These are phyloP conservation scores for Musa beccarii DNA, from an alignment of 176 grass and related monocot genomes.

Conservation along the genomic window DNA sequence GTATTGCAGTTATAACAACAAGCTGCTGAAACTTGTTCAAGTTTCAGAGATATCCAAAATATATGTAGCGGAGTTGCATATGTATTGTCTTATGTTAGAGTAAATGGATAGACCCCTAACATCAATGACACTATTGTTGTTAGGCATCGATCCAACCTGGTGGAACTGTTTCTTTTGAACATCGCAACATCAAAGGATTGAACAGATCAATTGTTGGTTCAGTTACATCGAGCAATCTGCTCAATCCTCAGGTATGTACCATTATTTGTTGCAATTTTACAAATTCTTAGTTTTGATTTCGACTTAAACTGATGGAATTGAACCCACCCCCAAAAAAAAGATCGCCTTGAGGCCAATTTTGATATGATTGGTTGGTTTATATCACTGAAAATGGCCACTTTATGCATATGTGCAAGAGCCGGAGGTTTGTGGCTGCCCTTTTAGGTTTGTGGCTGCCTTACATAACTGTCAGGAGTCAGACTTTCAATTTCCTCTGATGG, in stretches of 20 bases:
- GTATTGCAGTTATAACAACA: neutral
- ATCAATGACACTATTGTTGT: constrained; percentile 6
- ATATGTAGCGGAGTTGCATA: too few relatives aligned
- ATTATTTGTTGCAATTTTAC: neutral
- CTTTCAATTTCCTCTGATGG: too few relatives aligned
- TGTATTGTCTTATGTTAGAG: neutral
- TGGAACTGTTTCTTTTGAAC: constrained; percentile 98
- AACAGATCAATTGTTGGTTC: constrained; percentile 94
- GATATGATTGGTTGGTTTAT: too few relatives aligned
- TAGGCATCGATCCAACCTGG: constrained; percentile 99
- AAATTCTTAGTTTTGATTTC: neutral
- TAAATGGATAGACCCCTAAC: neutral
- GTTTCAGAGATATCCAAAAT: too few relatives aligned
- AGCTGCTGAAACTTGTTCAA: neutral
- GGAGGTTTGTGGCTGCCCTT: too few relatives aligned
- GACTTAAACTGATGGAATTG: neutral
- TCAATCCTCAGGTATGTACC: constrained; percentile 83
- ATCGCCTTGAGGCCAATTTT: too few relatives aligned
- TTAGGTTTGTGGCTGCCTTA: too few relatives aligned
- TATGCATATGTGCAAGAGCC: too few relatives aligned
- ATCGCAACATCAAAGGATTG: constrained; percentile 88
- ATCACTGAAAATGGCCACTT: too few relatives aligned
- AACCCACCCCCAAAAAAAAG: neutral
- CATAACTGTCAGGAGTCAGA: neutral
- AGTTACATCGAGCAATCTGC: constrained; percentile 90